phyloP scores from a whole-genome alignment of 305 asterid species.

The Ajuga reptans region DNA sequence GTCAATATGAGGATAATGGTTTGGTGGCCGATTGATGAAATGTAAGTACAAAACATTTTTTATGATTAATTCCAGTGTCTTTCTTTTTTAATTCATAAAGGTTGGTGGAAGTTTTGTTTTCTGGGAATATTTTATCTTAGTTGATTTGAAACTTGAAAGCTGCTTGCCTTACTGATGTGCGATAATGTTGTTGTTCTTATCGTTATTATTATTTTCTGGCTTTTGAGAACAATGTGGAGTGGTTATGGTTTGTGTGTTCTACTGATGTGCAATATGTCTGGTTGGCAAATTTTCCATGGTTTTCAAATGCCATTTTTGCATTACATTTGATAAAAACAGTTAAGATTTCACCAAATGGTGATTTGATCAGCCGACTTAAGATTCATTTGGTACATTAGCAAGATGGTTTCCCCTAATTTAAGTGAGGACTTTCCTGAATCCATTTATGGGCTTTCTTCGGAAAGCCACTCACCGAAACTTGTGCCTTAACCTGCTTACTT shows the following conservation, averaged over 20 bases:
- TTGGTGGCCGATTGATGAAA: slow-evolving; percentile 63
- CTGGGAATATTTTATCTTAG: background rate
- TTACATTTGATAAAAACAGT: background rate
- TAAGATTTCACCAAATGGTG: background rate
- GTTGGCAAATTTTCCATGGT: background rate
- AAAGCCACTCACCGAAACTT: too few relatives aligned
- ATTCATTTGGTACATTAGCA: background rate
- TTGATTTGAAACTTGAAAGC: background rate
- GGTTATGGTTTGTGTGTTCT: background rate
- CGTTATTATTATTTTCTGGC: too few relatives aligned
- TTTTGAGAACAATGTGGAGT: too few relatives aligned
- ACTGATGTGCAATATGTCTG: background rate
- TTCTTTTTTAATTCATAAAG: background rate
- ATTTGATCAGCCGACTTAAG: background rate
- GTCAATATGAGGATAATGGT: slow-evolving; percentile 49
- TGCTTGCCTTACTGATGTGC: background rate
- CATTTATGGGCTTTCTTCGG: too few relatives aligned
- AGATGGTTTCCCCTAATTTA: background rate
- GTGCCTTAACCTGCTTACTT: too few relatives aligned
- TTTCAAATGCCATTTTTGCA: background rate
- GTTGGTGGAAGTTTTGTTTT: background rate
- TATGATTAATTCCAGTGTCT: too few relatives aligned
- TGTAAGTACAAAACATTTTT: slow-evolving; percentile 34
- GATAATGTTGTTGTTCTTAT: background rate
- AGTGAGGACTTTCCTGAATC: too few relatives aligned